These are phyloP conservation scores for Coffea humblotiana DNA, from an alignment of 305 asterid species.

Conservation along the genomic window DNA sequence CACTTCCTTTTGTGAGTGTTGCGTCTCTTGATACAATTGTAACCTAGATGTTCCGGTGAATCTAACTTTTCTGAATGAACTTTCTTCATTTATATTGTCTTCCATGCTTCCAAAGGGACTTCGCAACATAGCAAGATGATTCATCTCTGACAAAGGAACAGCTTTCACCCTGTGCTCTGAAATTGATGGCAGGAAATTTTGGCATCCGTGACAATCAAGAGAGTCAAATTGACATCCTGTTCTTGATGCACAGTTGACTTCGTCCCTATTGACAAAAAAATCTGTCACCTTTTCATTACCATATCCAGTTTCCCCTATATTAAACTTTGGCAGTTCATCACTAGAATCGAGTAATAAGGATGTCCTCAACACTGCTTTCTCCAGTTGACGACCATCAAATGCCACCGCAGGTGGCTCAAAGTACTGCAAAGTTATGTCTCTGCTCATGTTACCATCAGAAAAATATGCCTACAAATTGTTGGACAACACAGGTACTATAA, in stretches of 20 bases:
- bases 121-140: slow-evolving; percentile 14
- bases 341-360: slow-evolving; percentile 23
- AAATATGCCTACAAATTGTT: slow-evolving; percentile 34
- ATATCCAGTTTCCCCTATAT: slow-evolving; percentile 22
- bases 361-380: slow-evolving; percentile 25
- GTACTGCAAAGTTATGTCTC: slow-evolving; percentile 17
- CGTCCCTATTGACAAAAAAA: slow-evolving; percentile 18
- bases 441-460: slow-evolving; percentile 17
- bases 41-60: slow-evolving; percentile 24
- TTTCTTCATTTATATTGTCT: slow-evolving; percentile 27
- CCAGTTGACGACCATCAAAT: slow-evolving; percentile 24
- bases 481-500: not conserved
- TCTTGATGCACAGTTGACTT: slow-evolving; percentile 24
- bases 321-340: slow-evolving; percentile 25
- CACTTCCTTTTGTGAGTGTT: slow-evolving; percentile 28
- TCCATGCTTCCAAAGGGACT: slow-evolving; percentile 29
- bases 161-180: slow-evolving; percentile 24
- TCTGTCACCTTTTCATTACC: slow-evolving; percentile 21
- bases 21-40: slow-evolving; percentile 37
- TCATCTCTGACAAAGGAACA: slow-evolving; percentile 29
- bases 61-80: slow-evolving; percentile 19
- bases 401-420: slow-evolving; percentile 28
- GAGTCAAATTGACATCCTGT: slow-evolving; percentile 20
- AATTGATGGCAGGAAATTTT: slow-evolving; percentile 16
- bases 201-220: slow-evolving; percentile 24